These are phyloP conservation scores for Mycogone perniciosa DNA, from an alignment of 2,329 filamentous ascomycete species.

Conservation along the genomic window DNA sequence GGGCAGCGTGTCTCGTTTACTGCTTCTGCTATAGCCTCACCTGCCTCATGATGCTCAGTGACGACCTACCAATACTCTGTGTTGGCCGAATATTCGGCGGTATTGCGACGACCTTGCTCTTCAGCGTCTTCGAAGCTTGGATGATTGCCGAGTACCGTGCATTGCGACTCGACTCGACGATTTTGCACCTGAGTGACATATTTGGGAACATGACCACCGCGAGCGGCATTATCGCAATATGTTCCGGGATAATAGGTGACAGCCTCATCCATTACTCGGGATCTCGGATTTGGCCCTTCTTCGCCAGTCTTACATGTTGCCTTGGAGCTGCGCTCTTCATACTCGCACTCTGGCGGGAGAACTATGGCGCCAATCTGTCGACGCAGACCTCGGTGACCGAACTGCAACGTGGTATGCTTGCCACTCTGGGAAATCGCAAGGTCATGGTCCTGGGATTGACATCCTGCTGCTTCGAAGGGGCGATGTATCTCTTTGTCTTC, in stretches of 20 bases:
- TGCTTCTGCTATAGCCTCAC: conserved; percentile 46
- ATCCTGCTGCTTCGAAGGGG: conserved; percentile 53
- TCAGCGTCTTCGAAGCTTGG: conserved; percentile 55
- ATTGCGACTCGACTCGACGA: conserved; percentile 34
- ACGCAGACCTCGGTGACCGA: not conserved
- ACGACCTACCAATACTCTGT: conserved; percentile 39
- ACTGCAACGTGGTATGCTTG: not conserved
- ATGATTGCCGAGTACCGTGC: conserved; percentile 51
- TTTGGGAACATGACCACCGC: conserved; percentile 47
- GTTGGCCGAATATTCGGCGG: conserved; percentile 50
- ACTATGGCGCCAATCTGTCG: conserved; percentile 17
- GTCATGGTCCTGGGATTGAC: conserved; percentile 46
- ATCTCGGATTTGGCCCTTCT: conserved; percentile 47
- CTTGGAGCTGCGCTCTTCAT: conserved; percentile 31
- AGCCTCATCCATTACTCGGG: conserved; percentile 41
- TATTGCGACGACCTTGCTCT: conserved; percentile 50
- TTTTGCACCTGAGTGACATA: conserved; percentile 41
- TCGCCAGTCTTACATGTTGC: conserved; percentile 38
- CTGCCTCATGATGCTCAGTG: conserved; percentile 45
- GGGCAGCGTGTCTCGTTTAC: conserved; percentile 46
- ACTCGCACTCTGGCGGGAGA: conserved; percentile 34
- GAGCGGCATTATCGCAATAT: conserved; percentile 51
- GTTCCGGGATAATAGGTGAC: conserved; percentile 46
- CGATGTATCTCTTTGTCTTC: conserved; percentile 58
- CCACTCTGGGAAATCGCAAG: conserved; percentile 16